Evolutionary conservation across 192 early-diverging fungal genomes (phyloP).

Genomic region (Linnemannia hyalina): DNA sequence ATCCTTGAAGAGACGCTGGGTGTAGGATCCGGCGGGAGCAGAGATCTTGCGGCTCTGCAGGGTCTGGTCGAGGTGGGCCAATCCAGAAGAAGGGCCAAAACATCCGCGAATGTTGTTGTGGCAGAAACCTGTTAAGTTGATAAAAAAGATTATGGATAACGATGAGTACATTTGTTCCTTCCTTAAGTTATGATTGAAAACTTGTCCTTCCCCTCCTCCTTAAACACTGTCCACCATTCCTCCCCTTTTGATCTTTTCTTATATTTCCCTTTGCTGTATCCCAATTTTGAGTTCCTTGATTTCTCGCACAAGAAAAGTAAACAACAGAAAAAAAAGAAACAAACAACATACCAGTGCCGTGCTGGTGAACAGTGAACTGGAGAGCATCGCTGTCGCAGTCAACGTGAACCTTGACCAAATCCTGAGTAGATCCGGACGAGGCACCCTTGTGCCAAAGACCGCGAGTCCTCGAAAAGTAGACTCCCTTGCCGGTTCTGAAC

Average conservation of each 20-base stretch:
- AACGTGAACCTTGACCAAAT: slow-evolving; percentile 77
- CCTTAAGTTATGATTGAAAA: neutral
- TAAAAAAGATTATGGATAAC: neutral
- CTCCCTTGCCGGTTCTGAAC: slow-evolving; percentile 82
- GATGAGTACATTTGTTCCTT: neutral
- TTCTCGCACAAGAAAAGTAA: neutral
- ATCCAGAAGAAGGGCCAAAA: slow-evolving; percentile 86
- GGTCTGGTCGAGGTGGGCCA: slow-evolving; percentile 78
- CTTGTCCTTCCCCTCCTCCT: too few relatives aligned
- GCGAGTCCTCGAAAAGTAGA: slow-evolving; percentile 90
- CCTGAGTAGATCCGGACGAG: slow-evolving; percentile 96
- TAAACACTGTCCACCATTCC: too few relatives aligned
- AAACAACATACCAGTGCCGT: slow-evolving; percentile 74
- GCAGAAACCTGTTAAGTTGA: slow-evolving; percentile 81
- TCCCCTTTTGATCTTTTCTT: neutral
- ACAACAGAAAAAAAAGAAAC: neutral
- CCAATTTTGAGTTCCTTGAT: neutral
- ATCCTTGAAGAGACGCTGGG: slow-evolving; percentile 89
- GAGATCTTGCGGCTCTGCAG: slow-evolving; percentile 75
- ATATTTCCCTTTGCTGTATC: too few relatives aligned
- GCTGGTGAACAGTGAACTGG: slow-evolving; percentile 88
- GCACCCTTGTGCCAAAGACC: slow-evolving; percentile 98
- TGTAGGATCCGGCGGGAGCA: slow-evolving; percentile 94
- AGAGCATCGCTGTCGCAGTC: slow-evolving; percentile 96
- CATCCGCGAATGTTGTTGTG: slow-evolving; percentile 92